Evolutionary conservation across 208 protist species (phyloP).

Genomic region (Perkinsela sp.): DNA sequence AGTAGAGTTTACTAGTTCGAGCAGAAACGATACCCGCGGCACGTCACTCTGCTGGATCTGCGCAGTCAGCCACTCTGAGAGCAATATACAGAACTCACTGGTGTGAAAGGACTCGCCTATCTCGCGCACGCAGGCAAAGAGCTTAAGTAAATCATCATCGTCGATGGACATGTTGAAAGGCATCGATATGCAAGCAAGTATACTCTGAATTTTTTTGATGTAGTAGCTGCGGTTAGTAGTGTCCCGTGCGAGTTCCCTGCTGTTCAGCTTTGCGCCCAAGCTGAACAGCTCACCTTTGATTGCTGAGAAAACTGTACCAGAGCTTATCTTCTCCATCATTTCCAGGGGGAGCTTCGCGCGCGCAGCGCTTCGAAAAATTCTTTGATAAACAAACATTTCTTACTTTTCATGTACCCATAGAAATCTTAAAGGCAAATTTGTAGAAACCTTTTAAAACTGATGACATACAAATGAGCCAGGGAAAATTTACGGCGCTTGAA

Average conservation of each 20-base stretch:
- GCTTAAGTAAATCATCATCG: not conserved
- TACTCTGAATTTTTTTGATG: not conserved
- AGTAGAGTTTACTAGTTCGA: not conserved
- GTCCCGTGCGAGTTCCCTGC: not conserved
- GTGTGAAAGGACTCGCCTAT: not conserved
- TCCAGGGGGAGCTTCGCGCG: no score
- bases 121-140: not conserved
- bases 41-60: not conserved
- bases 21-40: not conserved
- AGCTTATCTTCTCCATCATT: not conserved
- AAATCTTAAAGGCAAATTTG: no score
- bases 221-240: not conserved
- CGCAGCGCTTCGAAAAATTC: no score
- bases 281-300: not conserved
- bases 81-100: not conserved
- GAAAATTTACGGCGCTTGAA: no score
- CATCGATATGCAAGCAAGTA: not conserved
- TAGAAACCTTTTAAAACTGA: no score
- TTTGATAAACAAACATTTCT: no score
- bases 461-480: no score
- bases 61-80: not conserved
- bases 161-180: not conserved
- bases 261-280: not conserved
- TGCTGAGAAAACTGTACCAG: not conserved
- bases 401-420: no score